Evolutionary conservation across 305 asterid genomes (phyloP), one percentile per base, ranked within the genome.

Genomic region (Plantago coronopus): DNA sequence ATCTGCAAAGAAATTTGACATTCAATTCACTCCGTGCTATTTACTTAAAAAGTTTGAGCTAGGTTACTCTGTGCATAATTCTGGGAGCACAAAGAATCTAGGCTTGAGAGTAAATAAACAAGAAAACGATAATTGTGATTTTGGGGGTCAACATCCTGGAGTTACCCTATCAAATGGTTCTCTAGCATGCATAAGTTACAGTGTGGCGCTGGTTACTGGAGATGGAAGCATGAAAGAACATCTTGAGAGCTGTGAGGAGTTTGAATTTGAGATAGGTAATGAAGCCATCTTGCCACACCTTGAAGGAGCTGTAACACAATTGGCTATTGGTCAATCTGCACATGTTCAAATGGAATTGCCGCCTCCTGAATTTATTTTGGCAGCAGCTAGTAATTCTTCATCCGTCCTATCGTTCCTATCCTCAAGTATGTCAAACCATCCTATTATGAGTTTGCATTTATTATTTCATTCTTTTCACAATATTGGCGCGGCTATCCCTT

Each of bases 241-340:
- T 71, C 77, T 91, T 37, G 98, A 91, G 81, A 82, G 96, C 77
- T 78, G 75, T 63, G 91, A 88, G 63, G 88, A 83, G 57, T 91
- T 89, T 70, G 98, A 91, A 68, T 91, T 91, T 72, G 98, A 88
- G 84, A 75, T 86, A n/a, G 97, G 98, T 54, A 84, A 72, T 61
- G 95, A 85, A 77, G 86, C 85, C 8, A 85, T 83, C 45, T 66
- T 78, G 54, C 78, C 98, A 59, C 69, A 59, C 70, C 65, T 91
- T 62, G 98, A 88, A 78, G 79, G 81, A 53, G 84, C 79, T 61
- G 86, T 86, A 44, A 72, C 75, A 37, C 95, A 88, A 73, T 84
- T 93, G 78, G 68, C 83, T 49, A 81, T 86, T 64, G 91, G 90
- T 57, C 94, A 88, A 71, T 84, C 91, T 66, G 83, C 95, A 65